Evolutionary conservation across 2,329 filamentous ascomycete species (phyloP).

Genomic region (Intubia oerlemansii): DNA sequence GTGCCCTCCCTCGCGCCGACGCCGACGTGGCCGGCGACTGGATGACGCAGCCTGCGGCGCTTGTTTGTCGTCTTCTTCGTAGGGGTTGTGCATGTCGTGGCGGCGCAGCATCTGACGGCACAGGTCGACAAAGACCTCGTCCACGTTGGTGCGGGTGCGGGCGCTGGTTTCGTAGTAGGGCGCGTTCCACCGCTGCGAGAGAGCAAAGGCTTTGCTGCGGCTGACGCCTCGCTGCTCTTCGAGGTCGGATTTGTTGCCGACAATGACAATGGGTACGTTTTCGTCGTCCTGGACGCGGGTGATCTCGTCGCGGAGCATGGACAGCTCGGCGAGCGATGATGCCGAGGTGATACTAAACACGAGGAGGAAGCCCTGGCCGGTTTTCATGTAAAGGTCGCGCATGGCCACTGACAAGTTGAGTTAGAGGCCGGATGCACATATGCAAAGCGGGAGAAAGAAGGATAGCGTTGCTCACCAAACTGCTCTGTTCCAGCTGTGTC

Average conservation of each 20-base stretch:
- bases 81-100: slow-evolving; percentile 29
- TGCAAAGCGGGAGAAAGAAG: not conserved
- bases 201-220: slow-evolving; percentile 57
- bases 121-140: slow-evolving; percentile 73
- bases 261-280: slow-evolving; percentile 68
- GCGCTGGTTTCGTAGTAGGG: slow-evolving; percentile 87
- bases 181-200: slow-evolving; percentile 73
- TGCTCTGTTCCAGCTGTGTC: slow-evolving; percentile 86
- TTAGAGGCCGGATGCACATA: not conserved
- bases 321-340: slow-evolving; percentile 64
- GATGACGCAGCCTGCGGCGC: slow-evolving; percentile 16
- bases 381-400: slow-evolving; percentile 82
- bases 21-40: slow-evolving; percentile 13
- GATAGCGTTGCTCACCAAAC: slow-evolving; percentile 68
- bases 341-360: slow-evolving; percentile 81
- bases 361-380: slow-evolving; percentile 74
- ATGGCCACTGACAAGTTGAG: slow-evolving; percentile 26
- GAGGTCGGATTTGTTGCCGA: slow-evolving; percentile 79
- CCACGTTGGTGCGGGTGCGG: slow-evolving; percentile 64
- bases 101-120: slow-evolving; percentile 66
- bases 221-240: slow-evolving; percentile 68
- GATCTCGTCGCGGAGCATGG: slow-evolving; percentile 69
- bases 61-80: slow-evolving; percentile 21
- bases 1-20: slow-evolving; percentile 14
- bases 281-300: slow-evolving; percentile 80